Percentiles rank a stretch among this genome's conserved stretches.
Conservation (phyloP, 148 eudicot species). For the Nepenthes mirabilis region DNA sequence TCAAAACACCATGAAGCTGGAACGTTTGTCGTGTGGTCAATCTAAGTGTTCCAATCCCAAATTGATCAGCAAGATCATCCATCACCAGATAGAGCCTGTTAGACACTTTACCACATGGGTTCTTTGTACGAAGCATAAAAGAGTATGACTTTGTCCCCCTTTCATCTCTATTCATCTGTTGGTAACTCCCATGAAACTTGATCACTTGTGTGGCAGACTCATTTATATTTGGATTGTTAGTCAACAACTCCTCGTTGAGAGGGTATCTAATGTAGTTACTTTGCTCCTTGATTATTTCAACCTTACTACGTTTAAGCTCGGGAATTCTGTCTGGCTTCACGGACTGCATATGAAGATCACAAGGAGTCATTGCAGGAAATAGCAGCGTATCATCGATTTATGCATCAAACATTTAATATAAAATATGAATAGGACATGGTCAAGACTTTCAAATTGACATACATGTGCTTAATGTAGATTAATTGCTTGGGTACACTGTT, state of each 20-base stretch:
- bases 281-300: slow-evolving; percentile 85
- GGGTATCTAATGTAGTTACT: slow-evolving; percentile 95
- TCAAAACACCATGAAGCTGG: slow-evolving; percentile 92
- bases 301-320: slow-evolving; percentile 90
- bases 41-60: slow-evolving; percentile 94
- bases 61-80: slow-evolving; percentile 96
- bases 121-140: slow-evolving; percentile 98
- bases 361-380: background rate
- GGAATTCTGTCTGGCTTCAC: slow-evolving; percentile 57
- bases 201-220: slow-evolving; percentile 88
- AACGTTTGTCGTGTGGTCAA: slow-evolving; percentile 92
- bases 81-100: slow-evolving; percentile 74
- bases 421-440: too few species aligned
- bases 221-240: slow-evolving; percentile 68
- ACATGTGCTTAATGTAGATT: too few species aligned
- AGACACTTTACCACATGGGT: slow-evolving; percentile 92
- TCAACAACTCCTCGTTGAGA: slow-evolving; percentile 79
- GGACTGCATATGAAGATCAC: slow-evolving; percentile 44
- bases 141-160: slow-evolving; percentile 79
- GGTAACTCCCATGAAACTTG: slow-evolving; percentile 97
- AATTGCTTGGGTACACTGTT: too few species aligned
- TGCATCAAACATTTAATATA: too few species aligned
- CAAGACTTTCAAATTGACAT: too few species aligned
- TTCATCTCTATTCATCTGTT: slow-evolving; percentile 67
- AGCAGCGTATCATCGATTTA: too few species aligned